phyloP scores from a whole-genome alignment of 108 stramenopile genomes.

The Cyclotella choctawhatcheeana region DNA sequence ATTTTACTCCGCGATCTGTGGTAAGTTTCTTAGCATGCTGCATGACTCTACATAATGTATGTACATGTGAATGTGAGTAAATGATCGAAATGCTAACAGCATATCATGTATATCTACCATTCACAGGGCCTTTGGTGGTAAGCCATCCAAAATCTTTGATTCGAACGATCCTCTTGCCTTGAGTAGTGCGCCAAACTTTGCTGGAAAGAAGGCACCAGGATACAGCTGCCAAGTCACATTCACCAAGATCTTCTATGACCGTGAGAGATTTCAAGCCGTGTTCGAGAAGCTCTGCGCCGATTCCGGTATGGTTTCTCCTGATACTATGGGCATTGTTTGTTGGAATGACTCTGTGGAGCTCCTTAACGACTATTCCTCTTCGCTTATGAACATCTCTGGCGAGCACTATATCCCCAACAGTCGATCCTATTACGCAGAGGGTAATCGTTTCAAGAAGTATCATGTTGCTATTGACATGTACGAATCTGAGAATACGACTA shows the following conservation, averaged over 20 bases:
- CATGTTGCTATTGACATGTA: constrained; percentile 24
- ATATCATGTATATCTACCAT: too few relatives aligned
- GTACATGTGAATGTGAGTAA: too few relatives aligned
- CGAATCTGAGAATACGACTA: constrained; percentile 11
- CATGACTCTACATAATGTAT: too few relatives aligned
- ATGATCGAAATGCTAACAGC: too few relatives aligned
- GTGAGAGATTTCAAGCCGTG: constrained; percentile 10
- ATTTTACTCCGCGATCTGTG: constrained; percentile 7
- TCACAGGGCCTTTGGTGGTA: constrained; percentile 19
- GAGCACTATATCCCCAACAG: constrained; percentile 7
- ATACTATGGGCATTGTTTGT: constrained; percentile 10
- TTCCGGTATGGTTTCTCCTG: constrained; percentile 16
- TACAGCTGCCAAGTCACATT: constrained; percentile 24
- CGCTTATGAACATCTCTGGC: neutral
- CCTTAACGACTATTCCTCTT: constrained; percentile 10
- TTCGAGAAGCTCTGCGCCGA: constrained; percentile 12
- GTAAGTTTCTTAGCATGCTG: too few relatives aligned
- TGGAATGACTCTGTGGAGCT: constrained; percentile 16
- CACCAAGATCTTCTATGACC: constrained; percentile 13
- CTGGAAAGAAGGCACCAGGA: constrained; percentile 21
- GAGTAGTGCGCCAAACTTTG: constrained; percentile 12
- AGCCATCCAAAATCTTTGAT: constrained; percentile 24
- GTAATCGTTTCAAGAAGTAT: constrained; percentile 17
- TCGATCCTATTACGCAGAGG: constrained; percentile 8
- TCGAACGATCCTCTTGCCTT: constrained; percentile 17